These are phyloP conservation scores for Rhodamnia rubescens DNA, from an alignment of 345 rosid species.

Conservation along the genomic window DNA sequence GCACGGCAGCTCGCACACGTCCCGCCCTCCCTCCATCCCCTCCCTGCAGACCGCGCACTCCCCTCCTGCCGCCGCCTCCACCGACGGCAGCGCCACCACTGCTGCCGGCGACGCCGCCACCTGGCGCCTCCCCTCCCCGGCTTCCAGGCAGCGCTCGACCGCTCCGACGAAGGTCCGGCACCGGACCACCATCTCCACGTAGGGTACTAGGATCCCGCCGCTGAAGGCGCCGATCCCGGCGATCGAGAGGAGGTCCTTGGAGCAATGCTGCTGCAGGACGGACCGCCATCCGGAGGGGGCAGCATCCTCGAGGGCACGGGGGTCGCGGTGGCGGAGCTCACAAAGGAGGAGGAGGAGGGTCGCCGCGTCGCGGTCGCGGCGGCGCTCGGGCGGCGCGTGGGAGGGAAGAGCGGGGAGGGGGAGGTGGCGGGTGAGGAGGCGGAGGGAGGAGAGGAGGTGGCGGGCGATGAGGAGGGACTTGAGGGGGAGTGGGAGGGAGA, in stretches of 20 bases:
- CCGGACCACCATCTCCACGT: conserved; percentile 45
- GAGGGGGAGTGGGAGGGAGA: conserved; percentile 48
- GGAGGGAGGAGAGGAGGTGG: conserved; percentile 74
- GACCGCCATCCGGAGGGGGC: conserved; percentile 43
- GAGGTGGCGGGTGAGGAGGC: conserved; percentile 27
- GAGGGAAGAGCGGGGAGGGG: conserved; percentile 11
- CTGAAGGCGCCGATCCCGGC: conserved; percentile 34
- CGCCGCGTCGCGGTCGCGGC: conserved; percentile 64
- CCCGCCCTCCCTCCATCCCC: conserved; percentile 71
- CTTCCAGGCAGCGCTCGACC: conserved; percentile 15
- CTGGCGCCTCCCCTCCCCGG: conserved; percentile 27
- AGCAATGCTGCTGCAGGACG: conserved; percentile 22
- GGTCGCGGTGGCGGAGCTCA: conserved; percentile 53
- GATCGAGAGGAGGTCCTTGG: conserved; percentile 14
- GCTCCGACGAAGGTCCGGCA: conserved; percentile 47
- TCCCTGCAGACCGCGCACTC: conserved; percentile 83
- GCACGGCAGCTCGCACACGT: conserved; percentile 82
- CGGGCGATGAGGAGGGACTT: conserved; percentile 73
- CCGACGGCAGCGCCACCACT: conserved; percentile 56
- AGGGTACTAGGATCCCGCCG: conserved; percentile 54
- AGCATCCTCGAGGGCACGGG: conserved; percentile 31
- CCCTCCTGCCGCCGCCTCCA: conserved; percentile 29
- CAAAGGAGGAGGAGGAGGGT: conserved; percentile 77
- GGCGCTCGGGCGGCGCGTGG: conserved; percentile 18
- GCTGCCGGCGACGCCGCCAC: conserved; percentile 48